phyloP scores from a whole-genome alignment of 2,329 filamentous ascomycete species.

The Pseudocercospora macadamiae region DNA sequence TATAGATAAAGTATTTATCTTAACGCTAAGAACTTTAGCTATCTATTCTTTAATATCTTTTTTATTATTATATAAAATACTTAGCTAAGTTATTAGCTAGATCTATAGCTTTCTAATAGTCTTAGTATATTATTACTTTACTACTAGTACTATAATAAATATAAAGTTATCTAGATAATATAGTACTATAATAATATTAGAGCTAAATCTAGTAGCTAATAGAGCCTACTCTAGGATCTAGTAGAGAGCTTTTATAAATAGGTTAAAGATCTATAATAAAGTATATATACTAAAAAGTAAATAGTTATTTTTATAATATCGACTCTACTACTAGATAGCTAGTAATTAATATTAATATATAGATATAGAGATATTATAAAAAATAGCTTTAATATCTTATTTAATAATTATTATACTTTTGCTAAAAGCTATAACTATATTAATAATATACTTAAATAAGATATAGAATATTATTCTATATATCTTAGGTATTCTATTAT shows the following conservation, averaged over 20 bases:
- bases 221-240: too few relatives aligned
- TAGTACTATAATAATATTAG: too few relatives aligned
- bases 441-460: neutral
- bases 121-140: neutral
- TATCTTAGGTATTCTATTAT: neutral
- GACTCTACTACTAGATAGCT: too few relatives aligned
- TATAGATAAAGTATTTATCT: neutral
- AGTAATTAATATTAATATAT: too few relatives aligned
- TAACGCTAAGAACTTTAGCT: neutral
- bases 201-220: too few relatives aligned
- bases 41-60: neutral
- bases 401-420: neutral
- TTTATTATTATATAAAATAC: too few relatives aligned
- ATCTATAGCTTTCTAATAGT: neutral
- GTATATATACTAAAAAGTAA: too few relatives aligned
- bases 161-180: neutral
- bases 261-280: too few relatives aligned
- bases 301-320: too few relatives aligned
- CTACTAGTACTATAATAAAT: neutral
- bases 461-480: neutral
- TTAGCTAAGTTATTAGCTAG: too few relatives aligned
- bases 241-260: too few relatives aligned
- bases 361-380: too few relatives aligned
- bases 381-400: neutral
- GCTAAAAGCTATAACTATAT: neutral